A percentile compares a stretch with the other conserved stretches of the same genome.
These are phyloP conservation scores for Agrostemma githago DNA, from an alignment of 148 eudicot species.

Conservation along the genomic window DNA sequence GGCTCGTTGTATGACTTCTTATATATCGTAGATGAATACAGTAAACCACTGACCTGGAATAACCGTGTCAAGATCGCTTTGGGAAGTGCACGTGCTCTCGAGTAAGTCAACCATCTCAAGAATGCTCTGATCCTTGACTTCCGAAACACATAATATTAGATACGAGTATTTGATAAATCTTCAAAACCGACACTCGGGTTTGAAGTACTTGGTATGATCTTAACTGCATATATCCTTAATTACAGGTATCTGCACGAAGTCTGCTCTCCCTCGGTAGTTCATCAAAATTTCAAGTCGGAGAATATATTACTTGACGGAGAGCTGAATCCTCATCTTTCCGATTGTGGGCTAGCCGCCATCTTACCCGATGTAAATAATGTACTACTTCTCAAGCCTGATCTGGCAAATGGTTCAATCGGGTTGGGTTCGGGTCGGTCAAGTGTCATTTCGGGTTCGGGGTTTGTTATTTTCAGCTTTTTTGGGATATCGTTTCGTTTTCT, in stretches of 20 bases:
- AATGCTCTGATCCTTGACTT: neutral
- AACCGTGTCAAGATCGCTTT: slow-evolving; percentile 92
- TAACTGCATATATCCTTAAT: slow-evolving; percentile 2
- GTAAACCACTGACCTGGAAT: slow-evolving; percentile 86
- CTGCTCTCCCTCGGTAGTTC: slow-evolving; percentile 88
- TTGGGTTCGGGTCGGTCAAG: too few species aligned
- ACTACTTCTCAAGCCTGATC: slow-evolving; percentile 22
- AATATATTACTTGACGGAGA: slow-evolving; percentile 86
- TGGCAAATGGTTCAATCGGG: neutral
- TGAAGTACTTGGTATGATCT: neutral
- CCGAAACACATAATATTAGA: too few species aligned
- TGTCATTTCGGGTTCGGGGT: too few species aligned
- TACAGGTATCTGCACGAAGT: slow-evolving; percentile 95
- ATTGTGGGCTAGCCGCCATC: slow-evolving; percentile 71
- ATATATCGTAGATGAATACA: slow-evolving; percentile 76
- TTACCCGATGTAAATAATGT: slow-evolving; percentile 83
- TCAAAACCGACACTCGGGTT: neutral
- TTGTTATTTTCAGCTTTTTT: too few species aligned
- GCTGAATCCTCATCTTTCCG: slow-evolving; percentile 90
- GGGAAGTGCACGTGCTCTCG: slow-evolving; percentile 96
- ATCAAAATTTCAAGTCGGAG: slow-evolving; percentile 87
- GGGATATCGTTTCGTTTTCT: too few species aligned
- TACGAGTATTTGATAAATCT: neutral
- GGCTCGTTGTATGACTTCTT: slow-evolving; percentile 83
- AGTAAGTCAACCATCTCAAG: slow-evolving; percentile 50